phyloP scores from a whole-genome alignment of 1,139 yeast genomes.

The Suhomyces taliae region DNA sequence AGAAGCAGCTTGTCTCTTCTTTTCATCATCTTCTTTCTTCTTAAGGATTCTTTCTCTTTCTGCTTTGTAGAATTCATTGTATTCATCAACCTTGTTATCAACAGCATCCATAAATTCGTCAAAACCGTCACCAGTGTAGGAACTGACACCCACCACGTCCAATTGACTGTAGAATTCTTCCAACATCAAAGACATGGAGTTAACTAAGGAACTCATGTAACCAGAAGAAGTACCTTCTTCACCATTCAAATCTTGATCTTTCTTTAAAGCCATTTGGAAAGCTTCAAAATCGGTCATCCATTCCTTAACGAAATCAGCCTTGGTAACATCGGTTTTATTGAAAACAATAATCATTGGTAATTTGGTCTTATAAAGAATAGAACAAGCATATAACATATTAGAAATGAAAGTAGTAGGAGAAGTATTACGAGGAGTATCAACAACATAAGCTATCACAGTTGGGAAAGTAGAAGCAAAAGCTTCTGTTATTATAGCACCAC shows the following conservation, averaged over 20 bases:
- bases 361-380: slow-evolving; percentile 92
- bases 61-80: slow-evolving; percentile 74
- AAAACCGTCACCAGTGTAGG: slow-evolving; percentile 91
- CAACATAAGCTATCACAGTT: slow-evolving; percentile 91
- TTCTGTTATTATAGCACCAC: slow-evolving; percentile 95
- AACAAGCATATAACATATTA: slow-evolving; percentile 97
- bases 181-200: slow-evolving; percentile 92
- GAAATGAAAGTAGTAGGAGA: slow-evolving; percentile 97
- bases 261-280: slow-evolving; percentile 76
- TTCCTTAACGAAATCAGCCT: slow-evolving; percentile 84
- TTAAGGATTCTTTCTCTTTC: slow-evolving; percentile 83
- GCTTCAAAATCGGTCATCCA: slow-evolving; percentile 98
- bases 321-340: slow-evolving; percentile 88
- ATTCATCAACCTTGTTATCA: slow-evolving; percentile 85
- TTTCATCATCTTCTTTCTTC: slow-evolving; percentile 75
- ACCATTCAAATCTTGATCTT: slow-evolving; percentile 61
- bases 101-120: slow-evolving; percentile 85
- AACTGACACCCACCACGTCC: slow-evolving; percentile 88
- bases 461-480: slow-evolving; percentile 96
- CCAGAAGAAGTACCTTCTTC: slow-evolving; percentile 79
- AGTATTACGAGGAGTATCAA: slow-evolving; percentile 92
- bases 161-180: slow-evolving; percentile 94
- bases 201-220: slow-evolving; percentile 90
- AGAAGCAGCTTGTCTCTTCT: slow-evolving; percentile 68
- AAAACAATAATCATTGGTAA: slow-evolving; percentile 96